phyloP scores from a whole-genome alignment of 768 basidiomycete genomes.

The Basidioascus undulatus region DNA sequence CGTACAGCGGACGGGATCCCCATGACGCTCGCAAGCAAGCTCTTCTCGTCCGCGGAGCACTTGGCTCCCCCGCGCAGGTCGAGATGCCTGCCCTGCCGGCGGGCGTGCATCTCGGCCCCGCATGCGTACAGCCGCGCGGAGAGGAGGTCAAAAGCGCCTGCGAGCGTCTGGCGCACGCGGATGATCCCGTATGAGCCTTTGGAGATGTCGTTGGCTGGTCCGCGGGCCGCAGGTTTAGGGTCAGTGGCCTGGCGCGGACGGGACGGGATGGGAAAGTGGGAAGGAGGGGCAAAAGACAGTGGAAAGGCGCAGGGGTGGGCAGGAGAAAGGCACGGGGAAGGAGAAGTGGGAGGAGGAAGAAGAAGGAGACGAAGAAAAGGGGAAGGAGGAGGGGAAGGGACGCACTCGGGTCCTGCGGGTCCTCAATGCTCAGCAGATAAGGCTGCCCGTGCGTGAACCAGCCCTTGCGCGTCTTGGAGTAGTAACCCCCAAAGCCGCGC shows the following conservation, averaged over 20 bases:
- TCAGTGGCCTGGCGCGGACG: constrained; percentile 1
- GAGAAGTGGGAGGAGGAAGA: background rate
- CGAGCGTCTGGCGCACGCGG: constrained; percentile 57
- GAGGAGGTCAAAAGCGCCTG: constrained; percentile 43
- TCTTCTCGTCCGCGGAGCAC: constrained; percentile 30
- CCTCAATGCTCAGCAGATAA: constrained; percentile 58
- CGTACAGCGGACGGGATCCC: constrained; percentile 61
- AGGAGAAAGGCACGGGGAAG: too few relatives aligned
- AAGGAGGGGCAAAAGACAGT: too few relatives aligned
- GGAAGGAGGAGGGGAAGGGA: constrained; percentile 6
- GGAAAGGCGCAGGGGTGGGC: background rate
- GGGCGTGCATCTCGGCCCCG: constrained; percentile 36
- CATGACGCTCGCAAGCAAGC: constrained; percentile 54
- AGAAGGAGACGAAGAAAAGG: background rate
- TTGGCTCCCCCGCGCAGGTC: constrained; percentile 18
- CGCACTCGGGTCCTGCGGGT: constrained; percentile 71
- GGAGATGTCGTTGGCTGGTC: constrained; percentile 73
- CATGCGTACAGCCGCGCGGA: constrained; percentile 41
- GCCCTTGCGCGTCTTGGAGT: constrained; percentile 50
- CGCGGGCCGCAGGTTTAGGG: background rate
- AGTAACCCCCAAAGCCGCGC: constrained; percentile 70
- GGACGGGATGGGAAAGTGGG: too few relatives aligned
- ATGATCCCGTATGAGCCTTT: constrained; percentile 61
- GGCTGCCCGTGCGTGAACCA: constrained; percentile 34
- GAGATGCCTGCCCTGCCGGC: constrained; percentile 28